Percentiles rank a stretch among this genome's conserved stretches.
Conservation (phyloP, 148 eudicot genomes). For the Chenopodium suecicum region DNA sequence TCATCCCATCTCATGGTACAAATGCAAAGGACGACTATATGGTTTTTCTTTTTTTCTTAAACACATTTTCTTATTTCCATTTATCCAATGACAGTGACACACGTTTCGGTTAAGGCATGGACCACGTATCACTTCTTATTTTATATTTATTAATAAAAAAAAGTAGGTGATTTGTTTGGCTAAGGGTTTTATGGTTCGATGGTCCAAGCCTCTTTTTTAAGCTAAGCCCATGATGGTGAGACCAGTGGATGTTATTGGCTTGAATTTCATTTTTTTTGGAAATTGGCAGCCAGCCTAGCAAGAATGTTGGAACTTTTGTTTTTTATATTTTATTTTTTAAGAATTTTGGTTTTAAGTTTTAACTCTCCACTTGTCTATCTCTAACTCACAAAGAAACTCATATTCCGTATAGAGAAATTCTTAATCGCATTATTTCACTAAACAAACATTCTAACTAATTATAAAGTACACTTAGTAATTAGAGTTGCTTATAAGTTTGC, state of each 20-base stretch:
- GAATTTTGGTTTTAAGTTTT: no score
- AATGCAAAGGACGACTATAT: slow-evolving; percentile 4
- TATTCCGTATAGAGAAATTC: background rate
- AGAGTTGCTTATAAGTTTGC: no score
- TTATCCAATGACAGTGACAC: background rate
- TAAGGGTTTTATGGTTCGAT: background rate
- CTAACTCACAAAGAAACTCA: background rate
- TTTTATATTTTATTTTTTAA: background rate
- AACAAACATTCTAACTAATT: no score
- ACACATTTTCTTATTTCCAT: background rate
- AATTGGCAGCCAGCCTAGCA: slow-evolving; percentile 22
- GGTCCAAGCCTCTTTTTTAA: slow-evolving; percentile 28
- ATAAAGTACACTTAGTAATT: no score
- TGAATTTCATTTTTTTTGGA: background rate
- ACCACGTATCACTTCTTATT: slow-evolving; percentile 18
- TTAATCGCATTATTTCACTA: background rate
- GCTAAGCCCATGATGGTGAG: slow-evolving; percentile 23
- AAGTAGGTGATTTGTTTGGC: background rate
- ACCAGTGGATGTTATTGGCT: slow-evolving; percentile 7
- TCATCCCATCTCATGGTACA: slow-evolving; percentile 21
- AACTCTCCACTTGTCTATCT: background rate
- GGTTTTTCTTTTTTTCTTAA: background rate
- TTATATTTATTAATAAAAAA: background rate
- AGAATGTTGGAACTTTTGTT: slow-evolving; percentile 11
- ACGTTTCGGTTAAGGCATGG: background rate